Base-by-base conservation (phyloP, 192 early-diverging fungal species). In the Backusella tarrabulga region DNA sequence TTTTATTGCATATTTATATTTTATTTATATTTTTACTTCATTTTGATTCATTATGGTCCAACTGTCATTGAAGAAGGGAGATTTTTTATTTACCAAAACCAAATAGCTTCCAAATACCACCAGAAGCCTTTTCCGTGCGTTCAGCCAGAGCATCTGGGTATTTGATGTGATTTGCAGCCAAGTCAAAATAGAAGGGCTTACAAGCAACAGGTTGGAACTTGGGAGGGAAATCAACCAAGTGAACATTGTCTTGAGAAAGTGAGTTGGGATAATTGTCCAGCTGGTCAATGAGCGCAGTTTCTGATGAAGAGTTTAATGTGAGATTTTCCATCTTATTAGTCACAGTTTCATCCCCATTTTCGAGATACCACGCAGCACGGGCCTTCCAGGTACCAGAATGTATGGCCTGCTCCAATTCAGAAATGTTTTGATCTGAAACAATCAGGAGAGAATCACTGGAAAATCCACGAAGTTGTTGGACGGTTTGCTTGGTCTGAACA, bases 141-240 rank as follows among this genome's bases (percentile, higher is more conserved):
- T 75, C 72, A 29, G 67, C 41, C 11, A 78, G 40, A 68, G 35
- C 50, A 23, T 70, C 68, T 6, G 89, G 87, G 70, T 88, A 94
- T 34, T 92, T 85, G 66, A 95, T 83, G 40, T 87, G 83, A 78
- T 90, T 92, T 77, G 83, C 90, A 3, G 93, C 92, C 46, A 95
- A 82, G 74, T 95, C 94, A 86, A 93, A 93, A 75, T 93, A 93
- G 42, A 95, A 74, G 1, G 94, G 94, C 78, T 95, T 95, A 32
- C 84, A 84, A 3, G 91, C 86, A 54, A 93, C 88, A 23, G 91
- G 86, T 56, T 85, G 76, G 46, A 93, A 83, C 42, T 71, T 29
- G 7, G 94, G 93, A 11, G 93, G 92, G 69, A 94, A 90, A n/a
- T 87, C 84, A 44, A 92, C 83, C 41, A 95, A 79, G 73, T 88